Conservation (phyloP, 371 early-diverging fungal genomes). For the Nematocida parisii region DNA sequence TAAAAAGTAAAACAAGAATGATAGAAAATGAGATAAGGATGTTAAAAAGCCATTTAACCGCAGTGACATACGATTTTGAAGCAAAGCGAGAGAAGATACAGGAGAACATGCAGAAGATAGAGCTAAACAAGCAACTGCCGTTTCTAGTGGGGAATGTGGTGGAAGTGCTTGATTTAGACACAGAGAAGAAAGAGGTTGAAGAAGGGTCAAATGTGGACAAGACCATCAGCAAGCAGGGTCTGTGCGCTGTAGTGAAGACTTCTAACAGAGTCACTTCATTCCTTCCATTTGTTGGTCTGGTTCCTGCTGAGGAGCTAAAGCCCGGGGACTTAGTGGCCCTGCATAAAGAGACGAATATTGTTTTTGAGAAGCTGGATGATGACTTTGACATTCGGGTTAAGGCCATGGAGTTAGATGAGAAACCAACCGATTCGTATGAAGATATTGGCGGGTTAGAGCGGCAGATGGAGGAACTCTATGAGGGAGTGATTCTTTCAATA, state of each 20-base stretch:
- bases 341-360: constrained; percentile 97
- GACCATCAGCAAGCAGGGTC: constrained; percentile 83
- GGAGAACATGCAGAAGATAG: constrained; percentile 96
- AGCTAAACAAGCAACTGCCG: constrained; percentile 93
- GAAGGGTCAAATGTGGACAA: constrained; percentile 87
- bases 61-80: constrained; percentile 67
- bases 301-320: constrained; percentile 81
- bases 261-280: constrained; percentile 72
- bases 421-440: constrained; percentile 95
- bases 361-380: constrained; percentile 92
- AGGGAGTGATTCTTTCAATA: constrained; percentile 94
- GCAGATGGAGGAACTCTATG: constrained; percentile 93
- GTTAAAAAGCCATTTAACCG: constrained; percentile 64
- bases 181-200: constrained; percentile 71
- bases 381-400: constrained; percentile 98
- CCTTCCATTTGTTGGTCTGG: constrained; percentile 92
- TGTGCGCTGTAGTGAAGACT: constrained; percentile 93
- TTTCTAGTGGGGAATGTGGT: constrained; percentile 96
- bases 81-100: constrained; percentile 81
- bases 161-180: constrained; percentile 74
- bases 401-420: constrained; percentile 99
- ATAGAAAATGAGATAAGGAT: constrained; percentile 68
- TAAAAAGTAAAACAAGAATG: constrained; percentile 16
- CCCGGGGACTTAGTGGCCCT: constrained; percentile 98
- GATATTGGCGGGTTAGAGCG: constrained; percentile 97